Evolutionary conservation across 352 stramenopile species (phyloP), one percentile per base, ranked within the genome.

Genomic region (Globisporangium parvum): DNA sequence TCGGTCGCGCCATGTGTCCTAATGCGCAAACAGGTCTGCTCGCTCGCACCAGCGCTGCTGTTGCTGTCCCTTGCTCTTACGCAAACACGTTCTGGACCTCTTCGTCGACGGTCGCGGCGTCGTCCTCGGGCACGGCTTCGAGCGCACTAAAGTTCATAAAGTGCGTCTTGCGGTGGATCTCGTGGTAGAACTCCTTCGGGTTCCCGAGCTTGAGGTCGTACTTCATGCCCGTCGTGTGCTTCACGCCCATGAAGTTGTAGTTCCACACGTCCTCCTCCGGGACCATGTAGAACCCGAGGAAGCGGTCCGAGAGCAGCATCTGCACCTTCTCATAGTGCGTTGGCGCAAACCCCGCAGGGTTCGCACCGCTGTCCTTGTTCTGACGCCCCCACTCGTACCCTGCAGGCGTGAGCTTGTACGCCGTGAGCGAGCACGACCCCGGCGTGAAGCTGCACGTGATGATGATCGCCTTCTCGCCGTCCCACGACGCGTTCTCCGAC

Each of bases 241-340:
- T 99, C 45, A 99, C 95, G 54, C 97, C 97, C 85, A 99, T 98
- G 66, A 99, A 99, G 68, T 99, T 99, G 80, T 99, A 99, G 76
- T 99, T 99, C 98, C 97, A 99, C 52, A 98, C 77, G 21, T 98
- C 93, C 59, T 98, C 94, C 49, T 98, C 93, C 9, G 98, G 97
- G 49, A 99, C 95, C 93, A 99, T 97, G 77, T 99, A 99, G 73
- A 99, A 99, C 15, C 98, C 98, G 59, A 99, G 83, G 87, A 99
- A 99, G 14, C 96, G 91, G 70, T 99, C 97, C 58, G 91, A 98
- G 31, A 99, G 79, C 52, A 99, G 73, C 95, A 99, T 99, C 74
- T 99, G 97, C 53, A 99, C 96, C 80, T 99, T 98, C 65, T 99
- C 96, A 72, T 99, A 99, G 78, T 98, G 97, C 47, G 84, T 98